Conservation (phyloP, 179 eudicot genomes). For the Kewa caespitosa region DNA sequence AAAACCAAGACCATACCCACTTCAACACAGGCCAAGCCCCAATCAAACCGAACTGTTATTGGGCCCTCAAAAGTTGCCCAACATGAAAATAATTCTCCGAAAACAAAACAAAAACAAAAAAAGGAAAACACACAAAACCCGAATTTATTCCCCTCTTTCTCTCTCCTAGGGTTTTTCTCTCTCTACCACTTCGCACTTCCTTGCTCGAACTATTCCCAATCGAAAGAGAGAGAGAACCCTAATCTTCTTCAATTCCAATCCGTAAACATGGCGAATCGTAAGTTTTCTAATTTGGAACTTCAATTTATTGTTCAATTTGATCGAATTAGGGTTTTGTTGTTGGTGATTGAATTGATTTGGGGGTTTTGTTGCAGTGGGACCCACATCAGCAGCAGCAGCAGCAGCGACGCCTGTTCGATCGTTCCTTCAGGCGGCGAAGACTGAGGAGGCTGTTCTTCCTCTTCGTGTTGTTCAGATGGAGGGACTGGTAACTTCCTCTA, state of each 20-base stretch:
- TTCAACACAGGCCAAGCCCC: too few relatives aligned
- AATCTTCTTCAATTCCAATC: not conserved
- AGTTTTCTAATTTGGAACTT: not conserved
- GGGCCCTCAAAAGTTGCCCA: too few relatives aligned
- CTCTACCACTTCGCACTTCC: too few relatives aligned
- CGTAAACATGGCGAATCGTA: slow-evolving; percentile 39
- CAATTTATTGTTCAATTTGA: not conserved
- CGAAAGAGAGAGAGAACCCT: slow-evolving; percentile 5
- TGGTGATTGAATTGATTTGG: too few relatives aligned
- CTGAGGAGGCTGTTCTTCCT: slow-evolving; percentile 76
- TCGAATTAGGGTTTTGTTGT: too few relatives aligned
- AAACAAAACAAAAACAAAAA: too few relatives aligned
- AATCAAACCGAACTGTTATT: too few relatives aligned
- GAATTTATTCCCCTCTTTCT: too few relatives aligned
- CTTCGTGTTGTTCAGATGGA: slow-evolving; percentile 89
- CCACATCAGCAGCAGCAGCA: slow-evolving; percentile 8
- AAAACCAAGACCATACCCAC: too few relatives aligned
- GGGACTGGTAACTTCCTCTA: slow-evolving; percentile 48
- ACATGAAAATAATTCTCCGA: too few relatives aligned
- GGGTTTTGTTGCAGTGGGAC: too few relatives aligned
- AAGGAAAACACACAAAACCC: too few relatives aligned
- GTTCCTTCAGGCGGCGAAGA: slow-evolving; percentile 77
- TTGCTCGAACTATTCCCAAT: not conserved
- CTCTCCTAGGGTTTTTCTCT: slow-evolving; percentile 13
- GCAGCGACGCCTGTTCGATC: slow-evolving; percentile 63